Percentiles rank a stretch among this genome's conserved stretches.
Conservation (phyloP, 2,329 filamentous ascomycete species). For the Samsoniella hepiali region DNA sequence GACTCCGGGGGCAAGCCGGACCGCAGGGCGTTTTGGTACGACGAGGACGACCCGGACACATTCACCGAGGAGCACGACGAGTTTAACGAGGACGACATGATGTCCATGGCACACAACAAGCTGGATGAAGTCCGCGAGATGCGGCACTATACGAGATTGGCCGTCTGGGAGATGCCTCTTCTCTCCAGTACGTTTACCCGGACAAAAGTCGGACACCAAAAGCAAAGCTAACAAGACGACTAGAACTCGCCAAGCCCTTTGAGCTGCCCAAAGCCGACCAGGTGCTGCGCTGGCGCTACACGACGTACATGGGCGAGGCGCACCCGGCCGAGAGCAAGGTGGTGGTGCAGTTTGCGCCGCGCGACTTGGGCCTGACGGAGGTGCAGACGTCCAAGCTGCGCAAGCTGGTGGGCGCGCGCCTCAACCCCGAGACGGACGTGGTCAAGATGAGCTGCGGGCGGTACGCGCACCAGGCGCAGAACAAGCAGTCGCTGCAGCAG, state of each 20-base stretch:
- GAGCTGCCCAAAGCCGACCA: conserved; percentile 62
- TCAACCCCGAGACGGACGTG: conserved; percentile 77
- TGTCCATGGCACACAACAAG: conserved; percentile 77
- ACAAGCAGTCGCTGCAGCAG: conserved; percentile 91
- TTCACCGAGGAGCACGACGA: conserved; percentile 55
- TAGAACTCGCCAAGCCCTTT: conserved; percentile 83
- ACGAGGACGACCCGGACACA: conserved; percentile 46
- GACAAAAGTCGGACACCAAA: too few species aligned
- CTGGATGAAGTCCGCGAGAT: conserved; percentile 85
- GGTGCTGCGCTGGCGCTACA: conserved; percentile 91
- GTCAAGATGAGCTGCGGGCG: conserved; percentile 90
- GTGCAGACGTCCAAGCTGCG: conserved; percentile 75
- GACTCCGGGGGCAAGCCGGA: conserved; percentile 34
- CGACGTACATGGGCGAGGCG: conserved; percentile 88
- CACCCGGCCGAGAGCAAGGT: conserved; percentile 94
- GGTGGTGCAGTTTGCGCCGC: conserved; percentile 80
- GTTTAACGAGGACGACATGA: conserved; percentile 80
- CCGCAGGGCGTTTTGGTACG: conserved; percentile 46
- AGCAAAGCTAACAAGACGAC: conserved; percentile 21
- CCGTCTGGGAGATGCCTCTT: conserved; percentile 94
- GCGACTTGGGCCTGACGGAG: conserved; percentile 66
- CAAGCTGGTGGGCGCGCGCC: conserved; percentile 81
- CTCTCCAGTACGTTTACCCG: conserved; percentile 66
- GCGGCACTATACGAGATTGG: conserved; percentile 80
- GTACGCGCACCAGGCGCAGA: conserved; percentile 86